Evolutionary conservation across 345 rosid species (phyloP).

Genomic region (Lagerstroemia speciosa): DNA sequence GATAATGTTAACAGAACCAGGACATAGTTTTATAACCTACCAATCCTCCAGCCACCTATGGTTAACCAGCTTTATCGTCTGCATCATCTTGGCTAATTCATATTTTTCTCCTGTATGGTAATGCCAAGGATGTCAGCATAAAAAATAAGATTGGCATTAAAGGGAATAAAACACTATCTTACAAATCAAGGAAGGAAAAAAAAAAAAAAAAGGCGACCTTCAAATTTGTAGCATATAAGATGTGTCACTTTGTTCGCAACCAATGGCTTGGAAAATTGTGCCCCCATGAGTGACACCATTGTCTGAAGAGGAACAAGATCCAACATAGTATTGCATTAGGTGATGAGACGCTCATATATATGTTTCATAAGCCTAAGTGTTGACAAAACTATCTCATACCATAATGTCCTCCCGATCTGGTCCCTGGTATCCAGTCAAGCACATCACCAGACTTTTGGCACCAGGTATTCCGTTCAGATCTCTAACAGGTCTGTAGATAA

Average conservation of each 20-base stretch:
- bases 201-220: constrained; percentile 49
- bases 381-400: constrained; percentile 30
- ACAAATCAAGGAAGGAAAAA: not conserved
- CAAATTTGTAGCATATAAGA: constrained; percentile 92
- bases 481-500: constrained; percentile 66
- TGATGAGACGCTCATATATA: not conserved
- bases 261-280: constrained; percentile 79
- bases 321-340: not conserved
- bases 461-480: constrained; percentile 86
- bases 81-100: constrained; percentile 72
- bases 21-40: constrained; percentile 28
- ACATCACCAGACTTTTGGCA: constrained; percentile 42
- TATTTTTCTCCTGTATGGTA: constrained; percentile 76
- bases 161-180: not conserved
- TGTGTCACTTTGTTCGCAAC: constrained; percentile 85
- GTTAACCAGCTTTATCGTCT: constrained; percentile 71
- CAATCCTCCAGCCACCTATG: constrained; percentile 93
- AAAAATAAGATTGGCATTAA: not conserved
- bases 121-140: not conserved
- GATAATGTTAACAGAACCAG: not conserved
- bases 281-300: constrained; percentile 93
- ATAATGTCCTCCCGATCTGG: constrained; percentile 90
- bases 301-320: constrained; percentile 31
- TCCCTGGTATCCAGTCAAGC: constrained; percentile 88
- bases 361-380: not conserved